phyloP scores from a whole-genome alignment of 2,329 filamentous ascomycete genomes.

The Blastomyces gilchristii region DNA sequence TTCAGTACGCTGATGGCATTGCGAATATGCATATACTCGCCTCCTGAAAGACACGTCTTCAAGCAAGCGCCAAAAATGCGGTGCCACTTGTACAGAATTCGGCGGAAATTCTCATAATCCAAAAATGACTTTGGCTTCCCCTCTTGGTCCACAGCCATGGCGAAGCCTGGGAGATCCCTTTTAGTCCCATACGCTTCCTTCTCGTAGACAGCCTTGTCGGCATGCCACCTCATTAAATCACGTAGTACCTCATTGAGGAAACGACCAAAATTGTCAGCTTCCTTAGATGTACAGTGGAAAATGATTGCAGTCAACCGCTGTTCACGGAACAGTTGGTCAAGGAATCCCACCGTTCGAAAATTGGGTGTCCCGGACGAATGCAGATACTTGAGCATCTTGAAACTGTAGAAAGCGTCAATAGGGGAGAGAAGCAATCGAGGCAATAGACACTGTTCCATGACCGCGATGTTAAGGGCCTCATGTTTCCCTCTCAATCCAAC shows the following conservation, averaged over 20 bases:
- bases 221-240: conserved; percentile 77
- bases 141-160: conserved; percentile 58
- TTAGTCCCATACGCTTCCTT: conserved; percentile 64
- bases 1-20: conserved; percentile 90
- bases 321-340: conserved; percentile 74
- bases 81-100: conserved; percentile 84
- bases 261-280: conserved; percentile 84
- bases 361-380: conserved; percentile 75
- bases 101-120: conserved; percentile 76
- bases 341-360: conserved; percentile 75
- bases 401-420: conserved; percentile 79
- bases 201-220: conserved; percentile 63
- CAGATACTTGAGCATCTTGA: conserved; percentile 75
- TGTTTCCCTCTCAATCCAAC: conserved; percentile 51
- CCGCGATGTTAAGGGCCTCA: conserved; percentile 58
- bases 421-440: conserved; percentile 76
- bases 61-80: conserved; percentile 67
- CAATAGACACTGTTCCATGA: conserved; percentile 88
- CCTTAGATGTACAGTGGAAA: conserved; percentile 79
- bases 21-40: conserved; percentile 94
- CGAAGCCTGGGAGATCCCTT: conserved; percentile 65
- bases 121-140: conserved; percentile 62
- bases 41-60: conserved; percentile 67
- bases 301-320: conserved; percentile 73
- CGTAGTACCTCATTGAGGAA: conserved; percentile 75